A percentile compares a stretch with the other conserved stretches of the same genome.
Conservation (phyloP, 192 early-diverging fungal genomes). For the Linderina pennispora region DNA sequence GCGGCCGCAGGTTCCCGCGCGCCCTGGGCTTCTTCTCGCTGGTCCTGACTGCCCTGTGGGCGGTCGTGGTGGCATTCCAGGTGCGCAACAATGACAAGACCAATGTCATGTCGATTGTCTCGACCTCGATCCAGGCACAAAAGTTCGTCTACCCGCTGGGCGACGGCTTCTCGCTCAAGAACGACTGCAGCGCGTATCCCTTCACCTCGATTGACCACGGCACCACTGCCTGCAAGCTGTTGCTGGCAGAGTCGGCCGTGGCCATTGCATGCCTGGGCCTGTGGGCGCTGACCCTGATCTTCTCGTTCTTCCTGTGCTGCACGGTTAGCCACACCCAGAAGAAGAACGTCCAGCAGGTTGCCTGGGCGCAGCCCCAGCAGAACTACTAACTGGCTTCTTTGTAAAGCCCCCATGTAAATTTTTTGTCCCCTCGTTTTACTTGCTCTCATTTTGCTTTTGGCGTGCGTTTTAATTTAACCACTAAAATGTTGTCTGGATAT, state of each 20-base stretch:
- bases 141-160: constrained; percentile 38
- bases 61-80: constrained; percentile 37
- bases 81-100: constrained; percentile 23
- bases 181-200: constrained; percentile 31
- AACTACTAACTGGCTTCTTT: too few species aligned
- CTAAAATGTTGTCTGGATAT: too few species aligned
- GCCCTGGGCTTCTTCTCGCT: constrained; percentile 31
- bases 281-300: constrained; percentile 27
- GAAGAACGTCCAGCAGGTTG: too few species aligned
- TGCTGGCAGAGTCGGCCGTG: constrained; percentile 32
- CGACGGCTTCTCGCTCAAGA: constrained; percentile 41
- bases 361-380: too few species aligned
- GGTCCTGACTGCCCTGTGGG: constrained; percentile 40
- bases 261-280: constrained; percentile 35
- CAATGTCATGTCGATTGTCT: constrained; percentile 7
- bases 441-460: too few species aligned
- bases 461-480: too few species aligned
- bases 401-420: too few species aligned
- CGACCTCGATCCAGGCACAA: constrained; percentile 7
- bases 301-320: constrained; percentile 37
- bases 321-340: constrained; percentile 10
- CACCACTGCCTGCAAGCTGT: constrained; percentile 29
- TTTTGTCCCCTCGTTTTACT: too few species aligned
- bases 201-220: constrained; percentile 33
- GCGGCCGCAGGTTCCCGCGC: constrained; percentile 19